Base-by-base conservation (phyloP, 306 rosid genomes). In the Acacia crassicarpa region DNA sequence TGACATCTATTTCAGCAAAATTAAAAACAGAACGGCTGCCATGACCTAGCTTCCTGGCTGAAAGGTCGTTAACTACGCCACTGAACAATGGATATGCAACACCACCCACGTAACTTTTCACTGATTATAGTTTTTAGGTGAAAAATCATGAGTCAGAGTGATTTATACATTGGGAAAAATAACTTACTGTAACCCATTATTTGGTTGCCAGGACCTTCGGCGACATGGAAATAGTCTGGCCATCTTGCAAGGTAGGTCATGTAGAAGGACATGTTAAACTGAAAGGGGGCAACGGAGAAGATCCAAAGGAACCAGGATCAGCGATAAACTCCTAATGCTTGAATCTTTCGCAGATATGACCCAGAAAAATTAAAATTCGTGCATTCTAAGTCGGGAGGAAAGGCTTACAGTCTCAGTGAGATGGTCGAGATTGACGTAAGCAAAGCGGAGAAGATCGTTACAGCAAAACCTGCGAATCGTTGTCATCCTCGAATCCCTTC, bases 241-340 rank as follows among this genome's bases (percentile, higher is more conserved):
- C 99, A 96, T 87, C 99, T 83, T 4, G 99, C 99, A 2, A 96
- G 87, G 77, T 96, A 96, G 80, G 99, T 92, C 99, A 96, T 93
- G 82, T 96, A 96, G 89, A 93, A 93, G 17, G 98, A 96, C 99
- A 96, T 96, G 73, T 93, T 96, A 86, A 93, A 96, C 98, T 93
- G 93, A 48, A 79, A 85, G 3, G 12, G 20, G 25, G 68, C 35
- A 43, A 71, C 3, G 4, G 74, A 22, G 48, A 48, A 78, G 32
- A 10, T 65, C n/a, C 10, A 45, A 23, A 25, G 44, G 43, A 80
- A 14, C 74, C 68, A 40, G 68, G 38, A 23, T 76, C 69, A 49
- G 54, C 45, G 38, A n/a, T 68, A 11, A 67, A 20, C 4, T 32
- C 33, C 45, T 27, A 30, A 7, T 9, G 73, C 45, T 16, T 30